Base-by-base conservation (phyloP, 2,329 filamentous ascomycete species). In the Scytalidium sp. region DNA sequence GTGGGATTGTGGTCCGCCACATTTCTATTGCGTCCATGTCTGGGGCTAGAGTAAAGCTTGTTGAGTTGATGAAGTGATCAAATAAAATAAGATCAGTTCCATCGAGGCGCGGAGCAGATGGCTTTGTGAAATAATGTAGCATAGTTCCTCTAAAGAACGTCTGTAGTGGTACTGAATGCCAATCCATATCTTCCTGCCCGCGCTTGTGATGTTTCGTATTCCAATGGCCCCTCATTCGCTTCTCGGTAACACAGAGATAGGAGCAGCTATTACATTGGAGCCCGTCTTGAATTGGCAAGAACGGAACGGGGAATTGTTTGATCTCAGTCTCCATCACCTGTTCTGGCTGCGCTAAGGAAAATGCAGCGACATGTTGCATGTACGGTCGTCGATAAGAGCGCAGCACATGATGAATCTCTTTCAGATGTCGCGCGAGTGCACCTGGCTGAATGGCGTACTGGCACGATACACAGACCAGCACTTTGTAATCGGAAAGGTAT, bases 1-100 rank as follows among this genome's bases (percentile, higher is more conserved):
- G 60, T 1, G 70, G 67, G 15, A 67, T 61, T 2, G 59, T 54
- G 9, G 65, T 50, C 46, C 58, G 60, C 68, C 68, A 73, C n/a
- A 61, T 57, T 20, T 15, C 19, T 13, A 51, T 48, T 9, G 59
- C 53, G 9, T 29, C 39, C 5, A 39, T 22, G n/a, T 52, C 41
- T 17, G 41, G 45, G 13, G 51, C 43, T 13, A 64, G 50, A n/a
- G 47, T 61, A 22, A 49, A 45, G 43, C 51, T 56, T 10, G 60
- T 58, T 7, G 32, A 53, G 9, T 47, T 55, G 17, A 56, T 53
- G 46, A 58, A 63, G 29, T 63, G 58, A 6, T 59, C 42, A 3
- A 61, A 43, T 15, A 61, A 46, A 13, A 48, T 9, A 15, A 32
- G 43, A 46, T 51, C 56, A 20, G 19, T 47, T 40, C 46, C 19